These are phyloP conservation scores for Tuber indicum DNA, from an alignment of 495 filamentous ascomycete species.

Conservation along the genomic window DNA sequence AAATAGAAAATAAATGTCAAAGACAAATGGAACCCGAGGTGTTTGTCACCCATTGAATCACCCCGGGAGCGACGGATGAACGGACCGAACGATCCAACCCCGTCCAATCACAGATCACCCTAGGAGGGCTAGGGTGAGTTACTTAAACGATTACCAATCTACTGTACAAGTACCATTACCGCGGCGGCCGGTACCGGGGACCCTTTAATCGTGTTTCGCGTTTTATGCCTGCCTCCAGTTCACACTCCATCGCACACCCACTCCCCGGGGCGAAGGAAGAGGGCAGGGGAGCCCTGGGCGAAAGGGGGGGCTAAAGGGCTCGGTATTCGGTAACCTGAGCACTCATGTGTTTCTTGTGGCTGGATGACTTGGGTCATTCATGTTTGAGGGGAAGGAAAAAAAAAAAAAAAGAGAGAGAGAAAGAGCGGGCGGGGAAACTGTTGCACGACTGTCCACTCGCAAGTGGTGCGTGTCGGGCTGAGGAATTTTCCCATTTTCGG, in stretches of 20 bases:
- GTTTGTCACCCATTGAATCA: background rate
- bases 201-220: background rate
- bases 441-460: background rate
- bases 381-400: background rate
- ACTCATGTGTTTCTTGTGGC: background rate
- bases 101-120: background rate
- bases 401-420: background rate
- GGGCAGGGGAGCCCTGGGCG: background rate
- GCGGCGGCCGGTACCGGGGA: background rate
- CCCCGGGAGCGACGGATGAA: background rate
- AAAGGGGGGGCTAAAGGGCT: background rate
- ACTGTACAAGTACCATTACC: background rate
- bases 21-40: background rate
- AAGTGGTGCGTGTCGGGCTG: background rate
- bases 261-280: background rate
- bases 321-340: background rate
- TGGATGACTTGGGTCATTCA: background rate
- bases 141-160: background rate
- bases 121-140: background rate
- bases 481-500: background rate
- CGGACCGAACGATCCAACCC: background rate
- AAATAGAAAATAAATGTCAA: background rate
- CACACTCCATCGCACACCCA: background rate
- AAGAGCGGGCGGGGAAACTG: background rate
- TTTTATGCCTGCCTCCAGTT: background rate